phyloP scores from a whole-genome alignment of 768 basidiomycete species.

The Kockovaella imperatae region DNA sequence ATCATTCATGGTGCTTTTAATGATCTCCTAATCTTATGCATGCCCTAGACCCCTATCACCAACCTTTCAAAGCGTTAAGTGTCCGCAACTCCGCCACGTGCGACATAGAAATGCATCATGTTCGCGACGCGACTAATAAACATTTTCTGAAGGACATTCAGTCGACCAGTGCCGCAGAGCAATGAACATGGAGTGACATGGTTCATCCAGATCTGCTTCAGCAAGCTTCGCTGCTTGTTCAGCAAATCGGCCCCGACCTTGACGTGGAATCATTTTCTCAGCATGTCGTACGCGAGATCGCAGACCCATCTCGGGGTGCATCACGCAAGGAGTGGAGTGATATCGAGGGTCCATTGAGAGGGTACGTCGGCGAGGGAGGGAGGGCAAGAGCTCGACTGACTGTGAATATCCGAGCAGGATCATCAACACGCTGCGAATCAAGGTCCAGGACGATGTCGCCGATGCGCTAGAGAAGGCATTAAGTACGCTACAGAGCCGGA shows the following conservation, averaged over 20 bases:
- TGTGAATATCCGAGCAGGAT: conserved; percentile 6
- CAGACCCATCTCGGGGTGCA: conserved; percentile 16
- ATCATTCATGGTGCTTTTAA: no score
- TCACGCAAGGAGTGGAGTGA: conserved; percentile 30
- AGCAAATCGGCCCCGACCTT: conserved; percentile 3
- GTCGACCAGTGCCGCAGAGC: no score
- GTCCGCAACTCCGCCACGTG: no score
- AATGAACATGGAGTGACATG: no score
- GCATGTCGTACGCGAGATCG: conserved; percentile 14
- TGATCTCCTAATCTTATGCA: no score
- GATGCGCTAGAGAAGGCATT: conserved; percentile 22
- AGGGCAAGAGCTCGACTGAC: background rate
- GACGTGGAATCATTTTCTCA: background rate
- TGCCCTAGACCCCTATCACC: no score
- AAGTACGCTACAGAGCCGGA: conserved; percentile 1
- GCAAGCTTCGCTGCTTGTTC: no score
- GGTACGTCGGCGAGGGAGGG: conserved; percentile 6
- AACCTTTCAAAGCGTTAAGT: no score
- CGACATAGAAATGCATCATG: no score
- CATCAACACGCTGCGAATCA: conserved; percentile 14
- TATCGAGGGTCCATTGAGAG: conserved; percentile 7
- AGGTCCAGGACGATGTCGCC: conserved; percentile 25
- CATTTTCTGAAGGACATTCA: no score
- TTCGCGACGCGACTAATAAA: no score
- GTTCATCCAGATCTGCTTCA: no score